Percentiles rank a stretch among this genome's conserved stretches.
phyloP scores from a whole-genome alignment of 768 basidiomycete genomes.

The Auricularia sp. region DNA sequence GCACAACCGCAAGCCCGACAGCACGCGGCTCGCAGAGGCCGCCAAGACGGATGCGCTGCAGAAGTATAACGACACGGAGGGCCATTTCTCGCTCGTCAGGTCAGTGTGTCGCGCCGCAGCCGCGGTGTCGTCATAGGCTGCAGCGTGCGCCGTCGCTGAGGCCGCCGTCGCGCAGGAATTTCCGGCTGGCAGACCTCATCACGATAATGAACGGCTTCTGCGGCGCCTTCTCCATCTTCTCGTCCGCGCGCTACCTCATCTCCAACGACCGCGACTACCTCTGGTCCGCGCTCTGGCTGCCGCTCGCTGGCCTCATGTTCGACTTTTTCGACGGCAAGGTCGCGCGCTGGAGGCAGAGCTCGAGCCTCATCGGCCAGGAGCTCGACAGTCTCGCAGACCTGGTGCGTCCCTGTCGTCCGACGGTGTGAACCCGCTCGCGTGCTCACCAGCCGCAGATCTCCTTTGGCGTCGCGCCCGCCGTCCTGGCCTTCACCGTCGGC shows the following conservation, averaged over 20 bases:
- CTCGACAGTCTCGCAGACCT: conserved; percentile 94
- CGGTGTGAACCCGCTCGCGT: not conserved
- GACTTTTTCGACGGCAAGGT: conserved; percentile 98
- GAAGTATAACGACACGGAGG: conserved; percentile 80
- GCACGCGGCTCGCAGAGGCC: conserved; percentile 15
- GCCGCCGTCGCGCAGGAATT: conserved; percentile 53
- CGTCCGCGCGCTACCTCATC: conserved; percentile 79
- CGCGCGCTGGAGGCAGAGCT: conserved; percentile 92
- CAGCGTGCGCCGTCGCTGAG: conserved; percentile 12
- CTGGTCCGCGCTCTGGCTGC: conserved; percentile 79
- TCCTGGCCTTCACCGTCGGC: conserved; percentile 84
- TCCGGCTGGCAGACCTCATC: conserved; percentile 93
- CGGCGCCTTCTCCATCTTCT: conserved; percentile 91
- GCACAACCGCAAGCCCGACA: not conserved
- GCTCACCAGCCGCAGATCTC: conserved; percentile 55
- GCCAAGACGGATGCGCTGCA: conserved; percentile 45
- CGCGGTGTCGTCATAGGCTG: conserved; percentile 12
- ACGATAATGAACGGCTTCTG: conserved; percentile 99
- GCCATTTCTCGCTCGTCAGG: conserved; percentile 98
- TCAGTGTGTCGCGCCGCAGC: conserved; percentile 22
- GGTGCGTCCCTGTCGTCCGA: conserved; percentile 35
- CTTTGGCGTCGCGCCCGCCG: conserved; percentile 94
- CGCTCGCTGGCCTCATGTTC: conserved; percentile 91
- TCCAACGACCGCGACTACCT: conserved; percentile 71
- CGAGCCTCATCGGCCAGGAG: conserved; percentile 94